Conservation (phyloP, 2,329 filamentous ascomycete species). For the Bipolaris zeicola region DNA sequence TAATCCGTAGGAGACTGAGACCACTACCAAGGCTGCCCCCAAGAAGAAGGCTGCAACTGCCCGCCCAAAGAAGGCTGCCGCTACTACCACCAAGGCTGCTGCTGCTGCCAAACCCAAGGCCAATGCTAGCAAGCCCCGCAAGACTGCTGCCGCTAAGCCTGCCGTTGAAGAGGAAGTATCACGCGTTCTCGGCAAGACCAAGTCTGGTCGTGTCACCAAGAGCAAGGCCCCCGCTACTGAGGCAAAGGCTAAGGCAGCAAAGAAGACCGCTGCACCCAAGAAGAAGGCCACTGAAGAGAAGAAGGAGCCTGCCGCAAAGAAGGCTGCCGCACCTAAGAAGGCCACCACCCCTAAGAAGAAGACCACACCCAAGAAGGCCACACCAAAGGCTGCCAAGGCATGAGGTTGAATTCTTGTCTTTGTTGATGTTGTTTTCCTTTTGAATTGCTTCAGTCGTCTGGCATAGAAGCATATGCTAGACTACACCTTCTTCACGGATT, state of each 20-base stretch:
- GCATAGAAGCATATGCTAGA: constrained; percentile 14
- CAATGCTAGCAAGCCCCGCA: constrained; percentile 55
- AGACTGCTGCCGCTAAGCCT: constrained; percentile 61
- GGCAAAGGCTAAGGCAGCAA: constrained; percentile 15
- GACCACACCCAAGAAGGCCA: constrained; percentile 55
- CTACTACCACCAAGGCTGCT: constrained; percentile 38
- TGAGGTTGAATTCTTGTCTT: constrained; percentile 29
- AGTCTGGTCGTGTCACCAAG: constrained; percentile 85
- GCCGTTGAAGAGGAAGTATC: constrained; percentile 70
- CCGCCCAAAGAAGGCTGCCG: constrained; percentile 31
- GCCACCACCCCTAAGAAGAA: constrained; percentile 55
- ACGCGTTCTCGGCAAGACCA: constrained; percentile 77
- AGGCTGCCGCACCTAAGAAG: constrained; percentile 50
- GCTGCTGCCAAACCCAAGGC: constrained; percentile 49
- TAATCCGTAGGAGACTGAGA: constrained; percentile 35
- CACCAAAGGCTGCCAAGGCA: constrained; percentile 43
- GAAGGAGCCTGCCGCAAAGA: constrained; percentile 50
- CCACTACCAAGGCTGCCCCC: constrained; percentile 24
- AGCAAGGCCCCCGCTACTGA: constrained; percentile 54
- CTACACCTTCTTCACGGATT: constrained; percentile 16
- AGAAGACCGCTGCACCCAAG: constrained; percentile 10
- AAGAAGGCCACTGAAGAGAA: constrained; percentile 39
- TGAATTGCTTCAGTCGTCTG: constrained; percentile 16
- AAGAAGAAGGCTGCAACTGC: constrained; percentile 30
- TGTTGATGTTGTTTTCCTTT: constrained; percentile 35